Evolutionary conservation across 805 yeast genomes (phyloP).

Genomic region (Blastobotrys muscicola): DNA sequence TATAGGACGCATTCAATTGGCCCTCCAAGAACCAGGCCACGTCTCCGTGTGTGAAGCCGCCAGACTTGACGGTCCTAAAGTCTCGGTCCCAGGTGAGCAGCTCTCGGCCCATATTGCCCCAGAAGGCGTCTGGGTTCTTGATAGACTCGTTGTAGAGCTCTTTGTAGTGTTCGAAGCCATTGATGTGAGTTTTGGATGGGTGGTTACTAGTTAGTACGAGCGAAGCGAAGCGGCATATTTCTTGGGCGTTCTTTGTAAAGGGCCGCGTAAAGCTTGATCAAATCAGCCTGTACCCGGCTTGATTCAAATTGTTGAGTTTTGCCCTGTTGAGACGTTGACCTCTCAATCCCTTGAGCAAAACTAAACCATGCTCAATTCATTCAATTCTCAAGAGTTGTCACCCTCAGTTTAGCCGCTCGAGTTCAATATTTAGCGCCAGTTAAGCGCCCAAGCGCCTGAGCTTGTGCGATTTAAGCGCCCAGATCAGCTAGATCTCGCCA

Average conservation of each 20-base stretch:
- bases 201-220: constrained; percentile 28
- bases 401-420: too few relatives aligned
- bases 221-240: background rate
- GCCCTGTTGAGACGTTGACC: too few relatives aligned
- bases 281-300: too few relatives aligned
- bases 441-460: background rate
- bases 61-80: constrained; percentile 53
- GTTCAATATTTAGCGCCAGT: too few relatives aligned
- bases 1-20: constrained; percentile 83
- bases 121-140: constrained; percentile 69
- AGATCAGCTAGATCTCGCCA: background rate
- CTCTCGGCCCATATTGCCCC: constrained; percentile 66
- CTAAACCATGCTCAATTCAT: too few relatives aligned
- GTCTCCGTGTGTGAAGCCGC: constrained; percentile 66
- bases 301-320: too few relatives aligned
- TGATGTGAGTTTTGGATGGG: constrained; percentile 46
- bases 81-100: constrained; percentile 73
- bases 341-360: too few relatives aligned
- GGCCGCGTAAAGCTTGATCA: too few relatives aligned
- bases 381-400: too few relatives aligned
- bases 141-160: constrained; percentile 65
- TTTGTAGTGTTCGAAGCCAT: constrained; percentile 58
- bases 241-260: background rate
- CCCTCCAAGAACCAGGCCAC: constrained; percentile 93
- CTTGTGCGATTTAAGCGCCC: background rate